Percentiles rank a stretch among this genome's conserved stretches.
Conservation (phyloP, 2,329 filamentous ascomycete species). For the Verticillium nonalfalfae region DNA sequence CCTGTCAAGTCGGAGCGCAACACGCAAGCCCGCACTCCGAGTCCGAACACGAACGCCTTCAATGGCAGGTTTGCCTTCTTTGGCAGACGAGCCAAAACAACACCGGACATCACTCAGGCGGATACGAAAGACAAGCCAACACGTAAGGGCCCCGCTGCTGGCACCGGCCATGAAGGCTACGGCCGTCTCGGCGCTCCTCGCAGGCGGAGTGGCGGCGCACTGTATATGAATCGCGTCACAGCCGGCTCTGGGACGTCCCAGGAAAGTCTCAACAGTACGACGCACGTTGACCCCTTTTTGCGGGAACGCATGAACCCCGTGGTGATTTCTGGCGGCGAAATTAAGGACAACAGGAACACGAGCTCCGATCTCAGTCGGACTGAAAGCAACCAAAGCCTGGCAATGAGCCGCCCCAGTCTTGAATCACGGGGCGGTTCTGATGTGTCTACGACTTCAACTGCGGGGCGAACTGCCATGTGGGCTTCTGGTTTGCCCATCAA, state of each 20-base stretch:
- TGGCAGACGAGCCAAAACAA: conserved; percentile 62
- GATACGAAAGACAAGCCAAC: conserved; percentile 53
- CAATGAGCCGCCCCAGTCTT: conserved; percentile 31
- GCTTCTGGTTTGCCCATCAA: conserved; percentile 45
- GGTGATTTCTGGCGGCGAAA: conserved; percentile 57
- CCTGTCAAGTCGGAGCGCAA: conserved; percentile 18
- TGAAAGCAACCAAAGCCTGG: conserved; percentile 43
- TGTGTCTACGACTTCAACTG: conserved; percentile 30
- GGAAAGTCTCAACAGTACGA: conserved; percentile 39
- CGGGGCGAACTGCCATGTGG: conserved; percentile 40
- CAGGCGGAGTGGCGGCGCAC: conserved; percentile 56
- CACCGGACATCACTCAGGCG: conserved; percentile 35
- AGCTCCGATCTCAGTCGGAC: conserved; percentile 40
- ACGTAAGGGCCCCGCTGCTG: conserved; percentile 77
- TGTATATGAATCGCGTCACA: conserved; percentile 38
- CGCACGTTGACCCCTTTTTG: conserved; percentile 49
- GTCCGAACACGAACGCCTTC: conserved; percentile 51
- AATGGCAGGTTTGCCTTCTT: conserved; percentile 72
- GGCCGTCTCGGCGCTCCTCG: conserved; percentile 56
- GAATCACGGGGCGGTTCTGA: conserved; percentile 36
- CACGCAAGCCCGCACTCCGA: conserved; percentile 37
- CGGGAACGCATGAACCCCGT: conserved; percentile 59
- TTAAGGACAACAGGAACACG: conserved; percentile 54
- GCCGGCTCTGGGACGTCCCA: conserved; percentile 39
- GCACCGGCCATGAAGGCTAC: conserved; percentile 91